Evolutionary conservation across 768 basidiomycete species (phyloP), one percentile per base, ranked within the genome.

Genomic region (Termitomyces sp.): DNA sequence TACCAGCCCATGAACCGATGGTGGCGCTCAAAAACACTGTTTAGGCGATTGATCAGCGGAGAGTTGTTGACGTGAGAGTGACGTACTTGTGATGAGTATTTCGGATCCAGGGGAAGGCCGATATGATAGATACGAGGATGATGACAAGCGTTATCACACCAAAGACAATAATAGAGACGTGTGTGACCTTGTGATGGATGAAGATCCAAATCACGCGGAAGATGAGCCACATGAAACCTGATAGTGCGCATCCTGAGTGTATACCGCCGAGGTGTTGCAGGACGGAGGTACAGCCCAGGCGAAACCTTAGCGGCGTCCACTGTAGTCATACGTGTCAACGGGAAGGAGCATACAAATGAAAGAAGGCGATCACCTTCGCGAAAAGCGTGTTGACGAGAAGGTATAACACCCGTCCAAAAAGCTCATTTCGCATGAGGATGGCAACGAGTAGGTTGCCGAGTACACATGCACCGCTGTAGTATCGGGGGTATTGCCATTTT

Each of bases 1-100:
- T 71, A 81, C 89, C 90, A 92, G 54, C 90, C 90, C 65, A 89
- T 79, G 69, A 92, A 89, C 10, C 90, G 84, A 71, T 92, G 90
- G 61, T 89, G 86, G 42, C 88, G 79, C 69, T 92, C 90, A 61
- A 92, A 92, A 21, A 91, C 78, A 62, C 88, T 90, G 14, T 38
- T 8, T n/a, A 56, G 5, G 46, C 16, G 38, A 40, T 32, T 38
- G 1, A 38, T 56, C 35, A 56, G 42, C 31, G 48, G 32, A 32
- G 41, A 62, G 27, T 57, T 48, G 14, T 37, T 35, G 17, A 14
- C 17, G 31, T 9, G 25, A 45, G 54, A 46, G 37, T 29, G 38
- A 25, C 37, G 59, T 69, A 90, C 89, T 92, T 91, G 75, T 92
- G 90, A 67, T 90, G 87, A 3, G 82, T 83, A 65, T 92, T 89